These are phyloP conservation scores for Pleurotus platypus DNA, from an alignment of 768 basidiomycete species.

Conservation along the genomic window DNA sequence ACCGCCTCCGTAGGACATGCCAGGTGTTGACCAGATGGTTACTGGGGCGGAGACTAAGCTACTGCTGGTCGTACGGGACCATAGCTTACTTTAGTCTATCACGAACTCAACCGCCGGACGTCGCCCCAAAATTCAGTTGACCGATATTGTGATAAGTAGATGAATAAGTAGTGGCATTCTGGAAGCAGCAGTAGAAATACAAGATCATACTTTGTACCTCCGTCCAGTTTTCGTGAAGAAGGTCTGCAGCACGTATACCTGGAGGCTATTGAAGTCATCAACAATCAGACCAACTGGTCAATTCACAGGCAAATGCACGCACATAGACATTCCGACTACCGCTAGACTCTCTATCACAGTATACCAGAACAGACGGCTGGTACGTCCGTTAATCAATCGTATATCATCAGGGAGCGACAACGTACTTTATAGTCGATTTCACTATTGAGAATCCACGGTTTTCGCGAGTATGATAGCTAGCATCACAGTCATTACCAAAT, in stretches of 20 bases:
- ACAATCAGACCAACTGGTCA: background rate
- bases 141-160: no score
- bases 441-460: slow-evolving; percentile 93
- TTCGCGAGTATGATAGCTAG: slow-evolving; percentile 91
- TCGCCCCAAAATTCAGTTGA: no score
- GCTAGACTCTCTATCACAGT: slow-evolving; percentile 76
- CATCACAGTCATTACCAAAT: background rate
- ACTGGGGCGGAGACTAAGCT: no score
- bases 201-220: slow-evolving; percentile 75
- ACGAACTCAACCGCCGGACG: no score
- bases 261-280: slow-evolving; percentile 46
- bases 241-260: slow-evolving; percentile 90
- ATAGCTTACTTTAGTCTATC: no score
- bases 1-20: no score
- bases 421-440: slow-evolving; percentile 82
- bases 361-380: slow-evolving; percentile 91
- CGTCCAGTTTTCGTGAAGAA: slow-evolving; percentile 96
- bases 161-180: no score
- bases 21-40: no score
- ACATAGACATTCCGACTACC: slow-evolving; percentile 87
- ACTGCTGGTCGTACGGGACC: no score
- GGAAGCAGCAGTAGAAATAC: background rate
- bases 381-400: slow-evolving; percentile 7
- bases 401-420: background rate
- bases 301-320: slow-evolving; percentile 26